Evolutionary conservation across 2,329 filamentous ascomycete genomes (phyloP).

Genomic region (Fusarium illudens): DNA sequence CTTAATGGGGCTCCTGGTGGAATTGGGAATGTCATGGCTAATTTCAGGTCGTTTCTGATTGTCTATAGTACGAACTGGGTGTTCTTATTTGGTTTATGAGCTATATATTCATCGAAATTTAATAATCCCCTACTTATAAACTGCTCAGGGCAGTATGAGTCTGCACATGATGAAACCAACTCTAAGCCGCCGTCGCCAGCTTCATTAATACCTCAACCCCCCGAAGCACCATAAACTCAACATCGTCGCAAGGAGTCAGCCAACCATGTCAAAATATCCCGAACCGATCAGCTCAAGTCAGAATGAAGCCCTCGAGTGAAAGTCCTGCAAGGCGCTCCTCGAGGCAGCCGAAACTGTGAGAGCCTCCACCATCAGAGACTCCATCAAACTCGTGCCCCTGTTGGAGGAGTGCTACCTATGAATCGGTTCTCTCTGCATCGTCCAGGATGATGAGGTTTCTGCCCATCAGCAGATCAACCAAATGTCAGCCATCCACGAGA

Average conservation of each 20-base stretch:
- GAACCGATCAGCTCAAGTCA: neutral
- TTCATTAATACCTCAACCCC: neutral
- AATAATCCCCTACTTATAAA: neutral
- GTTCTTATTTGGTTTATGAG: neutral
- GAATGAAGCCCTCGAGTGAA: neutral
- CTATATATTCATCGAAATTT: neutral
- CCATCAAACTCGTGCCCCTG: slow-evolving; percentile 9
- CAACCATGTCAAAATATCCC: neutral
- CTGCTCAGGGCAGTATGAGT: neutral
- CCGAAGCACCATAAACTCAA: neutral
- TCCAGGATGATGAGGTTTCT: slow-evolving; percentile 9
- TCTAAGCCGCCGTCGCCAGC: neutral
- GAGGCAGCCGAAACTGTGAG: neutral
- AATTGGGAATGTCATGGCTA: neutral
- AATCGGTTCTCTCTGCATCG: slow-evolving; percentile 16
- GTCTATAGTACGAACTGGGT: neutral
- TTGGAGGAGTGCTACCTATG: slow-evolving; percentile 13
- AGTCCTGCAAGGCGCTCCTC: neutral
- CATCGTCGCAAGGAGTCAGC: neutral
- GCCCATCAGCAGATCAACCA: neutral
- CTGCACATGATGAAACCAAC: neutral
- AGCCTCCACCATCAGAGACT: neutral
- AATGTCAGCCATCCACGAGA: slow-evolving; percentile 13
- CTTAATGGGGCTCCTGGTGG: neutral
- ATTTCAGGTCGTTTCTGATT: neutral